A percentile compares a stretch with the other conserved stretches of the same genome.
phyloP scores from a whole-genome alignment of 1,284 basidiomycete genomes.

The Trichosporon faecale region DNA sequence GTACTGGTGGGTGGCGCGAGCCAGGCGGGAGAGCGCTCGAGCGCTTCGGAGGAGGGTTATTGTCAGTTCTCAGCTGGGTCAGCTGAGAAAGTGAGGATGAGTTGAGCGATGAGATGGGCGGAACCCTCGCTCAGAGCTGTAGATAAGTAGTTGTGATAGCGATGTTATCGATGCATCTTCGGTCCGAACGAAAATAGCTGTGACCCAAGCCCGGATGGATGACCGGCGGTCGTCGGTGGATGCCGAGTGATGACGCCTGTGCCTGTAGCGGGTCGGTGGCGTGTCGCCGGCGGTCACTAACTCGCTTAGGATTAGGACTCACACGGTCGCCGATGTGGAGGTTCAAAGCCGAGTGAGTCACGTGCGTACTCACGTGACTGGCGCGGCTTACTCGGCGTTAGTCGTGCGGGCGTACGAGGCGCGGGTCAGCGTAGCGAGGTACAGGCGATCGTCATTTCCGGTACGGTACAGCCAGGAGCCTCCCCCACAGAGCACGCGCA shows the following conservation, averaged over 20 bases:
- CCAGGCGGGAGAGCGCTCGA: neutral
- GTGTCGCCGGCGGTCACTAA: neutral
- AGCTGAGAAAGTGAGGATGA: neutral
- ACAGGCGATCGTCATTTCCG: conserved; percentile 3
- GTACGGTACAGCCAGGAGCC: neutral
- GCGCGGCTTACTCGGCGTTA: neutral
- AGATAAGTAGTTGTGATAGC: neutral
- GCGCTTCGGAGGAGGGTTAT: neutral
- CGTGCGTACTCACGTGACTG: neutral
- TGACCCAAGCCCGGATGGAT: neutral
- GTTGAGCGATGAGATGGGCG: neutral
- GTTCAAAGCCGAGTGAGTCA: neutral
- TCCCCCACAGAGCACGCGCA: neutral
- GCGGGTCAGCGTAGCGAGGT: neutral
- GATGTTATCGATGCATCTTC: neutral
- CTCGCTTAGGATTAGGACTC: neutral
- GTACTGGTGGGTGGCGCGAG: neutral
- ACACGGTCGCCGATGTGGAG: neutral
- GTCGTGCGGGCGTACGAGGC: neutral
- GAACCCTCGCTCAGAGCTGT: neutral
- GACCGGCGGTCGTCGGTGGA: neutral
- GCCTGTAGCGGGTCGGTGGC: neutral
- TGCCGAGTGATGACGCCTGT: conserved; percentile 1
- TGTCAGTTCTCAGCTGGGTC: neutral
- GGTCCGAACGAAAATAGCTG: neutral